Percentiles rank a stretch among this genome's conserved stretches.
Conservation (phyloP, 192 early-diverging fungal species). For the Mortierella hygrophila region DNA sequence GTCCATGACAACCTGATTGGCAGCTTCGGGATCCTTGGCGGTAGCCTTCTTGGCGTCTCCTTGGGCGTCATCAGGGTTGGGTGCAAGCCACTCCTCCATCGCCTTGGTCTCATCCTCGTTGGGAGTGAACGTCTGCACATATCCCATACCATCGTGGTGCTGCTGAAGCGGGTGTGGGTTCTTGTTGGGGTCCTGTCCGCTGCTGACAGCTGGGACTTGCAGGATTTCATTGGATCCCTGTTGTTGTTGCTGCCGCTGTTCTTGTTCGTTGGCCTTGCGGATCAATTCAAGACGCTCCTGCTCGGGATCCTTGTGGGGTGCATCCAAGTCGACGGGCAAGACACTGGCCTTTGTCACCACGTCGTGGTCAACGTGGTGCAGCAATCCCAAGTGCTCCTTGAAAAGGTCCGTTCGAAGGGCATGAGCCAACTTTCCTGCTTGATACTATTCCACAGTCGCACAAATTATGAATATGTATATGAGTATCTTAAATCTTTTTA, state of each 20-base stretch:
- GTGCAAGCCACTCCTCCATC: constrained; percentile 18
- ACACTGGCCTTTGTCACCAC: constrained; percentile 33
- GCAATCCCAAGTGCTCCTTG: constrained; percentile 86
- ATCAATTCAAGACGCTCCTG: constrained; percentile 33
- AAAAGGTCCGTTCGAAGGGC: constrained; percentile 81
- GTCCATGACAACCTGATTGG: constrained; percentile 69
- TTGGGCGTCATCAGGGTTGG: background rate
- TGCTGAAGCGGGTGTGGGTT: constrained; percentile 2
- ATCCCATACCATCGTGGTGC: constrained; percentile 11
- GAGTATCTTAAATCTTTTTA: background rate
- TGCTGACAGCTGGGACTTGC: background rate
- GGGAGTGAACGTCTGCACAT: constrained; percentile 17
- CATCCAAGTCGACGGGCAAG: constrained; percentile 44
- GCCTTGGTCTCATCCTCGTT: constrained; percentile 20
- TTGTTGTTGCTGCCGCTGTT: background rate
- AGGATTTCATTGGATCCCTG: background rate
- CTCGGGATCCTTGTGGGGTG: constrained; percentile 39
- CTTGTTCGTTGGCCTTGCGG: constrained; percentile 21
- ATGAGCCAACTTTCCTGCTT: constrained; percentile 80
- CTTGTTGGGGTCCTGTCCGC: background rate
- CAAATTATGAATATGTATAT: background rate
- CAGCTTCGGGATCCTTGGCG: constrained; percentile 32
- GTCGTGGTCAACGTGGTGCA: constrained; percentile 61
- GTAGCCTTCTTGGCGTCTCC: constrained; percentile 18
- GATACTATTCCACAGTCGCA: constrained; percentile 58